Conservation (phyloP, 148 eudicot genomes). For the Nepenthes gracilis region DNA sequence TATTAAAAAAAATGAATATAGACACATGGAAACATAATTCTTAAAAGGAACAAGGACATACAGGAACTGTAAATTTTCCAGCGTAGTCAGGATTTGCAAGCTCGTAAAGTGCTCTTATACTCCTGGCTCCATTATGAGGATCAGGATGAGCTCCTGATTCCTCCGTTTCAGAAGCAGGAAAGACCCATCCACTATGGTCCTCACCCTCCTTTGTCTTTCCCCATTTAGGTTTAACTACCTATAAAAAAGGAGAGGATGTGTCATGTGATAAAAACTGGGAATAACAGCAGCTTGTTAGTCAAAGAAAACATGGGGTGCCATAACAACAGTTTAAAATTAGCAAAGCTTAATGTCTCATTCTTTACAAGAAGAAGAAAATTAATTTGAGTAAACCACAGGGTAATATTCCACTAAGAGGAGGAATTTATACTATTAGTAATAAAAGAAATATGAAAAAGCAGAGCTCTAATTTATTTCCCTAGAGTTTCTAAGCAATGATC, state of each 20-base stretch:
- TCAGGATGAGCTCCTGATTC: constrained; percentile 70
- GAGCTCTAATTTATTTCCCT: no score
- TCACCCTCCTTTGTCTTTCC: constrained; percentile 66
- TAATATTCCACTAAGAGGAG: no score
- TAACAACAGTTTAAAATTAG: no score
- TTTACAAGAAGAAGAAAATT: no score
- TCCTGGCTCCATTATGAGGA: constrained; percentile 51
- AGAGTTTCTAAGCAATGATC: no score
- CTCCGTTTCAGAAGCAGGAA: constrained; percentile 51
- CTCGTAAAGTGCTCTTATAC: constrained; percentile 61
- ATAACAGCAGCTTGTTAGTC: no score
- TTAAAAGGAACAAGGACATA: constrained; percentile 16
- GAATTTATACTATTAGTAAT: no score
- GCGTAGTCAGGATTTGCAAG: constrained; percentile 62
- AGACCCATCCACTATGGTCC: constrained; percentile 84
- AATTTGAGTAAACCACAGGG: no score
- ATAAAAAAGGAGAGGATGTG: constrained; percentile 3
- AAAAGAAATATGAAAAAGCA: no score
- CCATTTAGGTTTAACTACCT: constrained; percentile 63
- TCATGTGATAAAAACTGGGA: no score
- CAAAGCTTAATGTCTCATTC: no score
- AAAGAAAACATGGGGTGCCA: no score
- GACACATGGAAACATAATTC: not conserved
- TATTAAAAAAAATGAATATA: not conserved
- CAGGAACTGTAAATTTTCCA: constrained; percentile 78